Conservation (phyloP, 2,329 filamentous ascomycete genomes). For the Penicillium janthinellum region DNA sequence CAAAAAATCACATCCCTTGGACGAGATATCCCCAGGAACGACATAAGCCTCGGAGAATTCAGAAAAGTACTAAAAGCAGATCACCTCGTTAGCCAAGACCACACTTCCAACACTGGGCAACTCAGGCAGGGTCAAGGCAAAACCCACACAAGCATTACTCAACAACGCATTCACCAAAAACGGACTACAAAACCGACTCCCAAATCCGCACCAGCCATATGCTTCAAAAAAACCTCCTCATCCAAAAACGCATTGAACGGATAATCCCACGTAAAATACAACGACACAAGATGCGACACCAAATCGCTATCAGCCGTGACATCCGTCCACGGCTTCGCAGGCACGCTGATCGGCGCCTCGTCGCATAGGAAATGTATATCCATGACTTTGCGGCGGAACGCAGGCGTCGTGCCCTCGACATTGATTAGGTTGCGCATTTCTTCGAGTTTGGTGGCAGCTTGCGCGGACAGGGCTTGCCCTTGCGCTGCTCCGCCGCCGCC, state of each 20-base stretch:
- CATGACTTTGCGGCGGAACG: slow-evolving; percentile 44
- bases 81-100: background rate
- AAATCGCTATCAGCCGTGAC: slow-evolving; percentile 75
- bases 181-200: slow-evolving; percentile 72
- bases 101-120: background rate
- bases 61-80: slow-evolving; percentile 36
- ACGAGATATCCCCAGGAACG: slow-evolving; percentile 39
- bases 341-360: slow-evolving; percentile 37
- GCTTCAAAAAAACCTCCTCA: slow-evolving; percentile 69
- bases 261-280: slow-evolving; percentile 95
- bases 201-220: slow-evolving; percentile 39
- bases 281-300: slow-evolving; percentile 78
- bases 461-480: background rate
- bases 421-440: slow-evolving; percentile 32
- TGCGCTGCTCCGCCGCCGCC: no score
- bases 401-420: slow-evolving; percentile 34
- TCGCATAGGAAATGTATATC: slow-evolving; percentile 45
- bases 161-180: slow-evolving; percentile 90
- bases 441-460: slow-evolving; percentile 30
- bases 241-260: slow-evolving; percentile 84
- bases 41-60: slow-evolving; percentile 44
- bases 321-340: slow-evolving; percentile 68
- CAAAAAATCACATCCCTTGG: slow-evolving; percentile 40
- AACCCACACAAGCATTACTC: slow-evolving; percentile 53
- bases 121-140: background rate